Evolutionary conservation across 2,329 filamentous ascomycete genomes (phyloP), one percentile per base, ranked within the genome.

Genomic region (Fusarium guadeloupense): DNA sequence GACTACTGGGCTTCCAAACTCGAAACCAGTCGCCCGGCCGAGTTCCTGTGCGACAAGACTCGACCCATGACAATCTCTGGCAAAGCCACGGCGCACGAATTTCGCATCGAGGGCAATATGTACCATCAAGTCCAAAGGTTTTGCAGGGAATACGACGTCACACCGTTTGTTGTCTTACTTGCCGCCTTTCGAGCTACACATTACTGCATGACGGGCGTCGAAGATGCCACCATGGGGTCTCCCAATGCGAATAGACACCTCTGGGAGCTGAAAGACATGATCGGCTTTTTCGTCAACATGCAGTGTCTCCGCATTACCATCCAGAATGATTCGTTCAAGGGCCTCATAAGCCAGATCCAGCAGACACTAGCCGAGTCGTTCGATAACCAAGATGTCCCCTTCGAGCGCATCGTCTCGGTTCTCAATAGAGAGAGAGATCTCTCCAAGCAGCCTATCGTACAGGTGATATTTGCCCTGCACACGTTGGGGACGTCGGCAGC

Each of bases 321-420:
- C 2, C 59, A 39, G 10, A 19, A 62, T 16, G 48, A 51, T 9
- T 41, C 56, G 0, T 70, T 72, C 16, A 47, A 61, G 1, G 35
- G 54, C 1, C 40, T 72, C 0, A 63, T 69, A 5, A 44, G 38
- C 2, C 62, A 69, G 9, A 64, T 64, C 4, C 51, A 58, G 1
- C 17, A 20, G 4, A 66, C 59, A 0, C 44, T 47, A 2, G 31
- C 35, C 6, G 51, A 44, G 0, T 45, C 66, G 0, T 63, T 67
- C 13, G 57, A 47, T 6, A 70, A 69, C 9, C 69, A 71, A 25
- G 63, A 68, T 13, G 59, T 68, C 5, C 62, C 70, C 2, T 71
- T 69, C 20, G 67, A 70, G 30, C 31, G 34, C 1, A 58, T 70
- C 10, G 65, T 66, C 7, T 52, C 62, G 1, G 41, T 28, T 16